Base-by-base conservation (phyloP, 202 grass and related monocot genomes). In the Panicum hallii region DNA sequence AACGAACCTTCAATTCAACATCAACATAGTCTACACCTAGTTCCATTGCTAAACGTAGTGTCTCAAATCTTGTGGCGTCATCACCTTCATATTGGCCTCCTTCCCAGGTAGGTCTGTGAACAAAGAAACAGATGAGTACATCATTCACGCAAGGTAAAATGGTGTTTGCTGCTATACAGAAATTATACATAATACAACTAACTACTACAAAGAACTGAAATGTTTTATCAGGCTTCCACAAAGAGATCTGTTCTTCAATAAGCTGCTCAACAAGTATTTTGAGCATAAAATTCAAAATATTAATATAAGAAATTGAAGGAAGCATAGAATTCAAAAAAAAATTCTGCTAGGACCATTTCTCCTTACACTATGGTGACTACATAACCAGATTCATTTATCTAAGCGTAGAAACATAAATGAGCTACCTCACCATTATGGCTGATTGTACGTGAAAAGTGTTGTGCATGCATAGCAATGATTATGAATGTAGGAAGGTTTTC, bases 1-100 rank as follows among this genome's bases (percentile, higher is more conserved):
- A 88, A 79, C 90, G 14, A 89, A 99, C 96, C 96, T 99, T 99
- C 84, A 99, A 87, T 80, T 99, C 96, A 83, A 99, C 88, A 90
- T 99, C 96, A 88, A 99, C 93, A 76, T 99, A 96, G 81, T 95
- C 96, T 84, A 88, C 91, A 69, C 96, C 93, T 90, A 99, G 82
- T 82, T 99, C 91, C 86, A 99, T 96, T 66, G 96, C 96, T 84
- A 91, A 89, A 70, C 67, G 40, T 38, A 99, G 90, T 42, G 82
- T 67, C 67, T 93, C 88, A 28, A 91, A 99, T 68, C 96, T 89
- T 63, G 86, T 43, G 14, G 73, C 79, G 63, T 99, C 93, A 79
- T 95, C 96, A 89, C 96, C 96, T 77, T 95, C 87, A 61, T 92
- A 99, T 44, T 88, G 87, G 45, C 96, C 96, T 89, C 96, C 96